Conservation (phyloP, 768 basidiomycete genomes). For the Asterophora lycoperdoides region DNA sequence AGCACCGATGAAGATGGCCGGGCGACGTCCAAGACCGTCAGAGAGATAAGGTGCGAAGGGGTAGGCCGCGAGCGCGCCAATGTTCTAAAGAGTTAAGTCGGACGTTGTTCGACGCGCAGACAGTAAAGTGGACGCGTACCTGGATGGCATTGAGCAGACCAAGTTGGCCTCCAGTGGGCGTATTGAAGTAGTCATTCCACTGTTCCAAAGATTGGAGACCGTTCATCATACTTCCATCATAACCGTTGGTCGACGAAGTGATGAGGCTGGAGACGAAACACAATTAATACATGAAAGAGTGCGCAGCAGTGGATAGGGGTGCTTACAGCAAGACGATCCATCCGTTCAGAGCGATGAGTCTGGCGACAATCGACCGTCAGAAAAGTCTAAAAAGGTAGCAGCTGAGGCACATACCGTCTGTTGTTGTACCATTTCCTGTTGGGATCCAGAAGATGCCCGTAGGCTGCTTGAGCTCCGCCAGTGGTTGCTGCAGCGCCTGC, state of each 20-base stretch:
- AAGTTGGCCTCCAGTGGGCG: constrained; percentile 53
- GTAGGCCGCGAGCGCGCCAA: constrained; percentile 62
- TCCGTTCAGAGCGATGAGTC: constrained; percentile 57
- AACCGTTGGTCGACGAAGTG: constrained; percentile 73
- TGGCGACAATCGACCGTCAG: constrained; percentile 18
- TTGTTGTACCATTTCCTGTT: constrained; percentile 76
- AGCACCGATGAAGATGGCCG: constrained; percentile 64
- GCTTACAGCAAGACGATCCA: constrained; percentile 68
- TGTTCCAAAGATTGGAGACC: constrained; percentile 64
- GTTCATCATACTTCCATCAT: constrained; percentile 79
- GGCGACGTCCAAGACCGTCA: constrained; percentile 67
- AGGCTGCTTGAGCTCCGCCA: constrained; percentile 32
- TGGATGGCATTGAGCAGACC: constrained; percentile 75
- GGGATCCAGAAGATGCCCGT: constrained; percentile 57
- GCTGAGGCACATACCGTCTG: constrained; percentile 40
- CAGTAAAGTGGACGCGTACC: constrained; percentile 31
- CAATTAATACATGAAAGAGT: neutral
- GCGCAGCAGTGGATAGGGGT: neutral
- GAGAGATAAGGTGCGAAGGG: constrained; percentile 70
- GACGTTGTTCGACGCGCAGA: neutral
- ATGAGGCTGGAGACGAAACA: constrained; percentile 44
- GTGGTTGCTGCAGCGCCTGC: constrained; percentile 42
- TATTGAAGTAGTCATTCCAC: constrained; percentile 60
- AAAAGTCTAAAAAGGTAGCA: neutral
- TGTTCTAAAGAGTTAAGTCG: constrained; percentile 42